Evolutionary conservation across 306 rosid genomes (phyloP), one percentile per base, ranked within the genome.

Genomic region (Dicorynia guianensis): DNA sequence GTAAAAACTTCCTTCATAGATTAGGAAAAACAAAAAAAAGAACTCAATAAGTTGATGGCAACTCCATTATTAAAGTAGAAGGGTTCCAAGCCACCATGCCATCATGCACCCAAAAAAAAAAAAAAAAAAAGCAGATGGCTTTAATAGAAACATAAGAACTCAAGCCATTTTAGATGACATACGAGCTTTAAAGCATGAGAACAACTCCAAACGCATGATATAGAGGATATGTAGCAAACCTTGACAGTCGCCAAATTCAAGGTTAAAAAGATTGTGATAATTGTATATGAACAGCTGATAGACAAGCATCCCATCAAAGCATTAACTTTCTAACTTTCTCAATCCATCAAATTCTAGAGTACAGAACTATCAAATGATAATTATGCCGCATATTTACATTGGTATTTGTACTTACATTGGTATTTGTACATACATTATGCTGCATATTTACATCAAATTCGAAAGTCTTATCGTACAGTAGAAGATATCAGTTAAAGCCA

Each of bases 191-290:
- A 73, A 53, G 38, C 49, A 47, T 44, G 19, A 18, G 33, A 67
- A 69, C 46, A 40, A 5, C 9, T 40, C 9, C 46, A 40, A 25
- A 40, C 46, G 8, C 46, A 40, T 40, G 46, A 40, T 6, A 40
- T 40, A 7, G 46, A 40, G 46, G 58, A 67, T 48, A 50, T 49
- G 40, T 52, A 39, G 17, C 65, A 19, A n/a, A 49, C n/a, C 39
- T 57, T 3, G 60, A 57, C 25, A 46, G 56, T 38, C 86, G 65
- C 33, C 58, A 43, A 69, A 79, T 57, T 6, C 38, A 15, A 62
- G 4, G 63, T 48, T 67, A 36, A n/a, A n/a, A 40, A 67, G 8
- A n/a, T n/a, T n/a, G n/a, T n/a, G n/a, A n/a, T n/a, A 67, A 55
- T 5, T 19, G 14, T 40, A 20, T 53, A 61, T 3, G 20, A 74